Base-by-base conservation (phyloP, 345 rosid genomes). In the Rhodomyrtus tomentosa region DNA sequence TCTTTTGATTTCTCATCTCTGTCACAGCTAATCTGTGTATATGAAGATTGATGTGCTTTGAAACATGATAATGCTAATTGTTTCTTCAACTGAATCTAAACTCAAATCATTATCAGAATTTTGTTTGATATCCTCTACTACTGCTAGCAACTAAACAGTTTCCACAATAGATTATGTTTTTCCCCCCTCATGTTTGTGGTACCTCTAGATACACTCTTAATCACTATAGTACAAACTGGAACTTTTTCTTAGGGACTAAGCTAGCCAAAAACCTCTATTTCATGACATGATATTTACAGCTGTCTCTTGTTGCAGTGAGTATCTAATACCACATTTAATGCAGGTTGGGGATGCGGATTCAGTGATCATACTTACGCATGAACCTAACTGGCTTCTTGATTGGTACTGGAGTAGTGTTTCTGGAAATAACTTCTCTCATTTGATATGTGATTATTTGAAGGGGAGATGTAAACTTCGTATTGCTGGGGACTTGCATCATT, bases 321-420 rank as follows among this genome's bases (percentile, higher is more conserved):
- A 27, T 53, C 73, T 25, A 29, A 80, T 81, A 45, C 48, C 81
- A 76, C 59, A 29, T 87, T 40, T 49, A 18, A 81, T 89, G 85
- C 87, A 97, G 98, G 93, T 97, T 82, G 93, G 93, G 83, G 91
- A 90, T 83, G 88, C 88, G 86, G 99, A 97, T 88, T 91, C 92
- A 24, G 98, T 97, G 89, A 92, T 97, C 87, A 84, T 97, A 82
- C 91, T 97, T 86, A 95, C 99, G 1, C 99, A 97, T 86, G 99
- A 97, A 91, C 99, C 99, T 48, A 93, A 88, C 86, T 97, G 99
- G 99, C 98, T 97, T 90, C 96, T 95, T 87, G 99, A 97, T 93
- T 97, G 95, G 94, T 97, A 97, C 86, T 94, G 98, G 97, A 90
- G 90, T 85, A 87, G 86, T 55, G 89, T 89, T 81, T 92, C 99